Conservation (phyloP, 1,139 yeast genomes). For the Pichia sp. region DNA sequence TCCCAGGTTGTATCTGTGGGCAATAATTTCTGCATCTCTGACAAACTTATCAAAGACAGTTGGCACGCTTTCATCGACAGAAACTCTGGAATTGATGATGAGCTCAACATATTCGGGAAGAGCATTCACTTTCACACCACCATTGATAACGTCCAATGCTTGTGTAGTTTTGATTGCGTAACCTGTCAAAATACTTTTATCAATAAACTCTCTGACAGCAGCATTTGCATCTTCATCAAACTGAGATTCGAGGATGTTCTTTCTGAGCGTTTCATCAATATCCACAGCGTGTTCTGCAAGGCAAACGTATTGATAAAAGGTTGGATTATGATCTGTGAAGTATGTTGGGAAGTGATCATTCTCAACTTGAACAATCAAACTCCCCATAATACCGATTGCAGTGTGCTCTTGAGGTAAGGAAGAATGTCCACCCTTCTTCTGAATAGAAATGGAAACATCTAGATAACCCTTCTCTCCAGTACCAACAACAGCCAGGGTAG, state of each 20-base stretch:
- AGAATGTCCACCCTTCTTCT: slow-evolving; percentile 44
- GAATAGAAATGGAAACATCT: slow-evolving; percentile 33
- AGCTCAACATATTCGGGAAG: slow-evolving; percentile 61
- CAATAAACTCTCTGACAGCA: slow-evolving; percentile 31
- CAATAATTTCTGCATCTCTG: slow-evolving; percentile 32
- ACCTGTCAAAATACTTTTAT: slow-evolving; percentile 26
- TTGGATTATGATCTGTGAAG: slow-evolving; percentile 37
- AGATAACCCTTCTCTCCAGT: slow-evolving; percentile 44
- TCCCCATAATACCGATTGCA: slow-evolving; percentile 39
- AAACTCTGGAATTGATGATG: slow-evolving; percentile 26
- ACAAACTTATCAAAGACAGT: slow-evolving; percentile 23
- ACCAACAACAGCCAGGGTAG: slow-evolving; percentile 35
- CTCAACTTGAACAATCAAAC: slow-evolving; percentile 35
- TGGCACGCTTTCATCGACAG: slow-evolving; percentile 32
- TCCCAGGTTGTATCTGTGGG: slow-evolving; percentile 41
- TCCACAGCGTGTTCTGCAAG: slow-evolving; percentile 34
- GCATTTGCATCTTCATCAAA: slow-evolving; percentile 32
- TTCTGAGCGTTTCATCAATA: slow-evolving; percentile 29
- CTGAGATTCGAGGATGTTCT: slow-evolving; percentile 34
- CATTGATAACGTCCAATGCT: slow-evolving; percentile 60
- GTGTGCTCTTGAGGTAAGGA: slow-evolving; percentile 44
- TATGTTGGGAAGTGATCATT: slow-evolving; percentile 30
- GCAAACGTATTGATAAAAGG: slow-evolving; percentile 36
- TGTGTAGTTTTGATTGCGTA: slow-evolving; percentile 55
- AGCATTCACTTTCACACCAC: slow-evolving; percentile 68